Percentiles rank a stretch among this genome's conserved stretches.
Conservation (phyloP, 768 basidiomycete species). For the Daedaleopsis sinensis region DNA sequence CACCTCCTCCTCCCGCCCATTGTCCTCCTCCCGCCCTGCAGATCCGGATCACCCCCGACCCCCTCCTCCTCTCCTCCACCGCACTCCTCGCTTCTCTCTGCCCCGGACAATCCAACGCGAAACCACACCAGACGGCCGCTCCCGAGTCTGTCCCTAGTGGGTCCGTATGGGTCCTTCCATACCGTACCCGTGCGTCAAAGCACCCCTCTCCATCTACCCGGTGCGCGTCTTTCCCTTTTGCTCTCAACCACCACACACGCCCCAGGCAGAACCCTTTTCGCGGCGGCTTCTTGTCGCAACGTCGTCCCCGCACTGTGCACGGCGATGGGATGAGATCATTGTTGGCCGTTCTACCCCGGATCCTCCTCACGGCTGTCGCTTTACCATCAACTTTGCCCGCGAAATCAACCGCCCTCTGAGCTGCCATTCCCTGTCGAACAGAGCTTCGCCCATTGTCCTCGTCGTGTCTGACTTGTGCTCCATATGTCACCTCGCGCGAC, state of each 20-base stretch:
- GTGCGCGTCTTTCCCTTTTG: neutral
- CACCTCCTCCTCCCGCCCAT: neutral
- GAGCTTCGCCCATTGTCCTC: neutral
- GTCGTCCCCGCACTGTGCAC: neutral
- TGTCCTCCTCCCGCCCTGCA: neutral
- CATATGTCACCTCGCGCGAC: neutral
- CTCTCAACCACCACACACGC: neutral
- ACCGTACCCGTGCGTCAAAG: neutral
- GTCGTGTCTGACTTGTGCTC: neutral
- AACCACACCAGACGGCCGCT: neutral
- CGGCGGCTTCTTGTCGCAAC: neutral
- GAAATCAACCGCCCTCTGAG: neutral
- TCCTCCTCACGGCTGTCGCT: neutral
- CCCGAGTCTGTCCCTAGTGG: slow-evolving; percentile 22
- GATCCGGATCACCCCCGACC: slow-evolving; percentile 3
- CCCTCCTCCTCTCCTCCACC: too few species aligned
- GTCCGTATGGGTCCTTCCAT: slow-evolving; percentile 34
- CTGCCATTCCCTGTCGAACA: neutral
- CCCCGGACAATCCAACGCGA: neutral
- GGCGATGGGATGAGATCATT: neutral
- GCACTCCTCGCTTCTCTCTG: too few species aligned
- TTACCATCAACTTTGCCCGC: neutral
- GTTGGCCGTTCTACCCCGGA: neutral
- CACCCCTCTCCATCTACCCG: neutral
- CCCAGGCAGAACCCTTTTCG: neutral